phyloP scores from a whole-genome alignment of 1,284 basidiomycete genomes.

The Leccinum griseonigrum region DNA sequence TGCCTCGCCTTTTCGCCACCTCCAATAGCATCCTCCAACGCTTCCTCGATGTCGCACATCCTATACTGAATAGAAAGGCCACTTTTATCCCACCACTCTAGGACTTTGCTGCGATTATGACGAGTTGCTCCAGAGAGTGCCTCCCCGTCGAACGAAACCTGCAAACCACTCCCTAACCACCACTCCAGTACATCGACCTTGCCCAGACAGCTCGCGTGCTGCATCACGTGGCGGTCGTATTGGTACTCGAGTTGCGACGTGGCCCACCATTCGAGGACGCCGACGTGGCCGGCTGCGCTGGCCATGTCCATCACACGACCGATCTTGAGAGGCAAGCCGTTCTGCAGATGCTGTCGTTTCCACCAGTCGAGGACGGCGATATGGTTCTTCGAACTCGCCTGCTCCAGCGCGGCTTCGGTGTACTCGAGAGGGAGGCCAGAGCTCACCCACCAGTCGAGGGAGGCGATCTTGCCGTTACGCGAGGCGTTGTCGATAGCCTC shows the following conservation, averaged over 20 bases:
- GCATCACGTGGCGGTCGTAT: conserved; percentile 72
- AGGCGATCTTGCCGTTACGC: conserved; percentile 59
- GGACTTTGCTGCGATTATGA: conserved; percentile 74
- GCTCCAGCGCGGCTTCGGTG: conserved; percentile 72
- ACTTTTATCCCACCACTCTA: conserved; percentile 83
- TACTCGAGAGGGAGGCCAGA: conserved; percentile 59
- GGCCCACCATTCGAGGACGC: conserved; percentile 81
- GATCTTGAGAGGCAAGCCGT: conserved; percentile 64
- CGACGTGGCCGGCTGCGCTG: conserved; percentile 66
- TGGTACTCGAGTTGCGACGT: conserved; percentile 70
- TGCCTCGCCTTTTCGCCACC: conserved; percentile 65
- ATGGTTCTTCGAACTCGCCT: conserved; percentile 71
- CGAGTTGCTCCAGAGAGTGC: conserved; percentile 73
- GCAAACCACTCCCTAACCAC: conserved; percentile 77
- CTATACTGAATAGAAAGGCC: conserved; percentile 76
- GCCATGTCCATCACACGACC: conserved; percentile 81
- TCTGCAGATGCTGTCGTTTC: conserved; percentile 49
- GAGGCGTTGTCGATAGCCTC: conserved; percentile 74
- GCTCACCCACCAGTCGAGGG: conserved; percentile 72
- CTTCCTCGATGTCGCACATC: conserved; percentile 84
- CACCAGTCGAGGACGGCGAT: conserved; percentile 78
- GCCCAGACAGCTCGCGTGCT: conserved; percentile 75
- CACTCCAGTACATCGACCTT: conserved; percentile 77
- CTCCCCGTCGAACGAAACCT: conserved; percentile 76
- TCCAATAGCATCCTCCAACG: conserved; percentile 78